Evolutionary conservation across 257 asterid species (phyloP).

Genomic region (Phtheirospermum japonicum): DNA sequence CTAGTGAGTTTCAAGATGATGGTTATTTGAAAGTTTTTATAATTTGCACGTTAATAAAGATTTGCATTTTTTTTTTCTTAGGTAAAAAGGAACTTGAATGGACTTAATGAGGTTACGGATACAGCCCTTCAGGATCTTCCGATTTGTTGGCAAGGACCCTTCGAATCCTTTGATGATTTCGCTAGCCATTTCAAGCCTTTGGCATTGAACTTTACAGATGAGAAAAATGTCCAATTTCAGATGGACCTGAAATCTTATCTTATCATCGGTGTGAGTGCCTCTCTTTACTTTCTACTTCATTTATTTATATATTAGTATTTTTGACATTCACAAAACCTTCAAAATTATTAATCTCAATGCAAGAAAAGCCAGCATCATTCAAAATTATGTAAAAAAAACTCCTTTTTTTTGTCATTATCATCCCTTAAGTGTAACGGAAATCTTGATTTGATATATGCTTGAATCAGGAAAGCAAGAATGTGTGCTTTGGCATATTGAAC

Average conservation of each 20-base stretch:
- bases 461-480: neutral
- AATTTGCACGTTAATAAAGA: too few species aligned
- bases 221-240: neutral
- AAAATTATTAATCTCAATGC: too few species aligned
- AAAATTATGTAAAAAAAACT: too few species aligned
- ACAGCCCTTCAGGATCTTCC: neutral
- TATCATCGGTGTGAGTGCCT: neutral
- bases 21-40: too few species aligned
- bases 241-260: neutral
- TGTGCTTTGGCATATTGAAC: neutral
- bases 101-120: neutral
- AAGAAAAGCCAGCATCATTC: too few species aligned
- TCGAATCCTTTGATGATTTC: neutral
- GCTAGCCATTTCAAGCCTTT: neutral
- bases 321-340: too few species aligned
- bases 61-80: neutral
- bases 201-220: neutral
- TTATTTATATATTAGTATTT: too few species aligned
- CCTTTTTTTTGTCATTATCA: too few species aligned
- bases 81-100: neutral
- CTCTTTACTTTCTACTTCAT: too few species aligned
- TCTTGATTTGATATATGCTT: too few species aligned
- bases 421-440: too few species aligned
- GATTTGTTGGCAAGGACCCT: neutral
- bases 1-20: neutral